Evolutionary conservation across 805 yeast genomes (phyloP).

Genomic region (Myxozyma melibiosi): DNA sequence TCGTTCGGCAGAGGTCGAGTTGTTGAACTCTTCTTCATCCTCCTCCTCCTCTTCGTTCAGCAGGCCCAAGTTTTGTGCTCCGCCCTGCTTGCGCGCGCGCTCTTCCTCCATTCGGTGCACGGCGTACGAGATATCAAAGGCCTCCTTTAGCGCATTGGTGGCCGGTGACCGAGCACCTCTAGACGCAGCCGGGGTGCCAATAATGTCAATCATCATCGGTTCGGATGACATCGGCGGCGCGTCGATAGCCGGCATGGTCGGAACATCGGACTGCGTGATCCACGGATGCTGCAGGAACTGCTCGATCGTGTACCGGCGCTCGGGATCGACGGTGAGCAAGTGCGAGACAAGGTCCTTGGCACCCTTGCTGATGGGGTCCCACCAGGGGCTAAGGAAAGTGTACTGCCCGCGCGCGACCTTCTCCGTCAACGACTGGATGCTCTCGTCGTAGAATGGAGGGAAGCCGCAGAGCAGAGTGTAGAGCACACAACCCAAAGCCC

Average conservation of each 20-base stretch:
- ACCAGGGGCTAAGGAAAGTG: constrained; percentile 80
- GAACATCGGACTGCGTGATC: constrained; percentile 50
- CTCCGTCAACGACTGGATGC: constrained; percentile 70
- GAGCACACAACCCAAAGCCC: constrained; percentile 97
- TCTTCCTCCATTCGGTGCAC: constrained; percentile 81
- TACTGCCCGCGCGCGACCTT: constrained; percentile 80
- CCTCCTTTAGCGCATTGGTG: constrained; percentile 79
- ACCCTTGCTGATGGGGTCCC: constrained; percentile 75
- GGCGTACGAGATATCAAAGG: constrained; percentile 83
- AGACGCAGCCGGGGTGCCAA: constrained; percentile 29
- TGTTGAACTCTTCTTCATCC: constrained; percentile 38
- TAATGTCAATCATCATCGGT: constrained; percentile 30
- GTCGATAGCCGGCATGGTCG: constrained; percentile 35
- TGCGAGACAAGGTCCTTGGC: constrained; percentile 72
- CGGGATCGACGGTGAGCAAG: constrained; percentile 71
- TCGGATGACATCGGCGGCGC: constrained; percentile 19
- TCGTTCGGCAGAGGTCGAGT: constrained; percentile 10
- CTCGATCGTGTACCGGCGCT: constrained; percentile 66
- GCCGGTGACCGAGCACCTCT: constrained; percentile 49
- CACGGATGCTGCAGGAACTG: constrained; percentile 77
- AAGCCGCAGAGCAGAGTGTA: constrained; percentile 94
- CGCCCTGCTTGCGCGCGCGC: constrained; percentile 41
- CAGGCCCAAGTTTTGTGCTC: constrained; percentile 39
- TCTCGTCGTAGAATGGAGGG: constrained; percentile 93
- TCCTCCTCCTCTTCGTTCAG: constrained; percentile 44